phyloP scores from a whole-genome alignment of 2,329 filamentous ascomycete species.

The Scedosporium aurantiacum region DNA sequence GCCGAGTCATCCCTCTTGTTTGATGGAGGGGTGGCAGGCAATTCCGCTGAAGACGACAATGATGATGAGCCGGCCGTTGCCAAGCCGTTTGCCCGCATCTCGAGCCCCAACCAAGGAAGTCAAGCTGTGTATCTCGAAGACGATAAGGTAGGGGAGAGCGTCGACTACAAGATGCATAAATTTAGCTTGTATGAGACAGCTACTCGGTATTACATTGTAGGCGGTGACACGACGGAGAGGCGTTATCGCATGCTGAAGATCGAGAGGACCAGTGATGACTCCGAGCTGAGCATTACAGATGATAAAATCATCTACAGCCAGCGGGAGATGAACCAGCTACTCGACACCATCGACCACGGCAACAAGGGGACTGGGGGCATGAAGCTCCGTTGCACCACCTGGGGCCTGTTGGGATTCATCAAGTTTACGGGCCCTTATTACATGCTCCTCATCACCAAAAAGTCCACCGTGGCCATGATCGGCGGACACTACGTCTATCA shows the following conservation, averaged over 20 bases:
- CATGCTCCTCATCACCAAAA: slow-evolving; percentile 92
- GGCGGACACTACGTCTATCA: slow-evolving; percentile 95
- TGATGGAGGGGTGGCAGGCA: not conserved
- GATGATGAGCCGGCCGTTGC: slow-evolving; percentile 48
- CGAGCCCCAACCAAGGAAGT: slow-evolving; percentile 1
- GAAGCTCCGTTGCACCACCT: slow-evolving; percentile 79
- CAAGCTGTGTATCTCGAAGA: not conserved
- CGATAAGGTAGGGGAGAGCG: not conserved
- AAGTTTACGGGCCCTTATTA: slow-evolving; percentile 93
- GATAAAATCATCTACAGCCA: slow-evolving; percentile 92
- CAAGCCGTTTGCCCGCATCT: slow-evolving; percentile 40
- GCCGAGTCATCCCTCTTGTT: not conserved
- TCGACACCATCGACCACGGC: slow-evolving; percentile 89
- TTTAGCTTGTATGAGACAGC: slow-evolving; percentile 97
- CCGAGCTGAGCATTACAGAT: slow-evolving; percentile 73
- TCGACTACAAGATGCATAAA: slow-evolving; percentile 60
- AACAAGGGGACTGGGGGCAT: slow-evolving; percentile 86
- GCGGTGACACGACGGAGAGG: slow-evolving; percentile 79
- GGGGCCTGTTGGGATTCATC: slow-evolving; percentile 92
- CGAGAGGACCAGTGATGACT: slow-evolving; percentile 70
- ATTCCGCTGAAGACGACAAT: slow-evolving; percentile 32
- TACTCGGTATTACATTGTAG: slow-evolving; percentile 86
- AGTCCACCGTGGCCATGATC: slow-evolving; percentile 90
- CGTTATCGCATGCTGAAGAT: slow-evolving; percentile 90
- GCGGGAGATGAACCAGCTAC: slow-evolving; percentile 82